Evolutionary conservation across 768 basidiomycete genomes (phyloP).

Genomic region (Psilocybe tampanensis): DNA sequence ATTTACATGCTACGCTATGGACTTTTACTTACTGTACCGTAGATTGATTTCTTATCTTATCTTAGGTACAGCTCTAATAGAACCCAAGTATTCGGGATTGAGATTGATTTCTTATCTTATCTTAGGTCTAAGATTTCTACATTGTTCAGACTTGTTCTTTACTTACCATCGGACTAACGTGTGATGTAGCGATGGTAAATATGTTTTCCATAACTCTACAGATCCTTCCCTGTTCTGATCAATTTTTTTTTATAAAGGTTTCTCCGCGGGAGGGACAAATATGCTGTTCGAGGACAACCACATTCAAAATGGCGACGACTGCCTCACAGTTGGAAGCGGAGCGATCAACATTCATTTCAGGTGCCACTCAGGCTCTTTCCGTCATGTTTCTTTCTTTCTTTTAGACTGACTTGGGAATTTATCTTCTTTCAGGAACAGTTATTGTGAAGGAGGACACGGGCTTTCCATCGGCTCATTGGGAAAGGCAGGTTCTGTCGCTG

Average conservation of each 20-base stretch:
- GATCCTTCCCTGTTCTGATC: not conserved
- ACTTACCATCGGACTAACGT: no score
- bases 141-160: no score
- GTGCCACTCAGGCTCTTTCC: slow-evolving; percentile 23
- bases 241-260: slow-evolving; percentile 28
- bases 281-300: slow-evolving; percentile 61
- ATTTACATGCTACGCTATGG: no score
- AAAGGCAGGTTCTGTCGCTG: slow-evolving; percentile 45
- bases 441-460: slow-evolving; percentile 62
- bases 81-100: no score
- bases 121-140: no score
- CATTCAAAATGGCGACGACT: slow-evolving; percentile 65
- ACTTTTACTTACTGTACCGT: no score
- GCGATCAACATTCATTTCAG: slow-evolving; percentile 56
- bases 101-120: no score
- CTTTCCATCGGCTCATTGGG: slow-evolving; percentile 60
- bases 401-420: not conserved
- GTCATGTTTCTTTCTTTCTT: not conserved
- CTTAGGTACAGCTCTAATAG: no score
- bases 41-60: no score
- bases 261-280: slow-evolving; percentile 59
- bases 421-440: slow-evolving; percentile 38
- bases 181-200: not conserved
- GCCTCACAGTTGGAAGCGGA: slow-evolving; percentile 58
- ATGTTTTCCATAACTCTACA: no score